These are phyloP conservation scores for Juglanconis sp. DNA, from an alignment of 2,329 filamentous ascomycete species.

Conservation along the genomic window DNA sequence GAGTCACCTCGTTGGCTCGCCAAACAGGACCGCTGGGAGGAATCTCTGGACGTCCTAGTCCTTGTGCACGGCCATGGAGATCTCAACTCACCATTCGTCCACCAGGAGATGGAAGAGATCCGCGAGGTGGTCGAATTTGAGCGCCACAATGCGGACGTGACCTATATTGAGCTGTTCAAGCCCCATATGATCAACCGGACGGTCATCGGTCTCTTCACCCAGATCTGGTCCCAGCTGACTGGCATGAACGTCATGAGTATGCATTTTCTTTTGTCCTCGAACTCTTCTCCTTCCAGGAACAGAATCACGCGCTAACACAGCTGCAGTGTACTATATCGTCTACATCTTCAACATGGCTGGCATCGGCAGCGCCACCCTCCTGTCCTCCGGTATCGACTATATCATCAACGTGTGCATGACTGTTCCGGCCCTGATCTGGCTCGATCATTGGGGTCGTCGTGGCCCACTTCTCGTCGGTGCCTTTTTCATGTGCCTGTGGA, in stretches of 20 bases:
- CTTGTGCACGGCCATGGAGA: conserved; percentile 65
- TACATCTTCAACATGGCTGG: conserved; percentile 74
- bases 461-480: conserved; percentile 63
- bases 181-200: conserved; percentile 74
- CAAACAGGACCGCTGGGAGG: conserved; percentile 45
- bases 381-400: conserved; percentile 69
- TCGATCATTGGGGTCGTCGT: conserved; percentile 75
- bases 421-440: conserved; percentile 68
- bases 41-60: conserved; percentile 45
- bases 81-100: conserved; percentile 61
- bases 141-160: conserved; percentile 63
- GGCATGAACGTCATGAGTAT: conserved; percentile 72
- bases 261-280: conserved; percentile 16
- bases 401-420: conserved; percentile 81
- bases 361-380: conserved; percentile 55
- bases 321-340: conserved; percentile 61
- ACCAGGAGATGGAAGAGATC: conserved; percentile 68
- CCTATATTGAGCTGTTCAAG: conserved; percentile 68
- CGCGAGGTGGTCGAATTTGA: conserved; percentile 72
- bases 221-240: conserved; percentile 74
- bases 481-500: conserved; percentile 56
- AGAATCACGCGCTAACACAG: not conserved
- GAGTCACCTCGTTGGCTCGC: conserved; percentile 51
- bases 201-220: conserved; percentile 67
- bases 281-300: not conserved